phyloP scores from a whole-genome alignment of 768 basidiomycete species.

The Leccinum subgranulosum region DNA sequence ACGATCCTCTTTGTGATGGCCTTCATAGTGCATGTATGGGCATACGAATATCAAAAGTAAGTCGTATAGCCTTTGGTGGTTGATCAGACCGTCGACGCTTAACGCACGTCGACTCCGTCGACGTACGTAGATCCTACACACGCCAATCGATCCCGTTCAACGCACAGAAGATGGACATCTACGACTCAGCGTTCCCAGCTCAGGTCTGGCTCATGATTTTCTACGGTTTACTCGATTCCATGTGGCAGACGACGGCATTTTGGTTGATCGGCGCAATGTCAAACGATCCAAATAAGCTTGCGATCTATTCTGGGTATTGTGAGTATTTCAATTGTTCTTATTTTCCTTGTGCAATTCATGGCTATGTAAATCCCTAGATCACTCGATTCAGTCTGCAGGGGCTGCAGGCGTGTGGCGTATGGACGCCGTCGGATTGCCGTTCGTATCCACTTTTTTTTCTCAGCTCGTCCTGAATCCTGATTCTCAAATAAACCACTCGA shows the following conservation, averaged over 20 bases:
- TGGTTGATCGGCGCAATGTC: conserved; percentile 85
- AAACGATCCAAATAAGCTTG: conserved; percentile 73
- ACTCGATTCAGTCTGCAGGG: conserved; percentile 73
- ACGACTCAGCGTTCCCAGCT: conserved; percentile 13
- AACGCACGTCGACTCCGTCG: not conserved
- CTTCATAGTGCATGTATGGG: conserved; percentile 71
- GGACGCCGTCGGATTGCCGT: conserved; percentile 65
- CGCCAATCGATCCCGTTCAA: conserved; percentile 45
- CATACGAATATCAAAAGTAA: conserved; percentile 69
- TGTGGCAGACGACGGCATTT: conserved; percentile 79
- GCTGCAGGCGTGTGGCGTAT: conserved; percentile 70
- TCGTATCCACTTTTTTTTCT: conserved; percentile 24
- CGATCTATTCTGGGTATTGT: conserved; percentile 79
- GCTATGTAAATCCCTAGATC: conserved; percentile 38
- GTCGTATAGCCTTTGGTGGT: conserved; percentile 7
- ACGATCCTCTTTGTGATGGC: conserved; percentile 54
- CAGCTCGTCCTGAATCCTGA: not conserved
- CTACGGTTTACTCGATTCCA: conserved; percentile 70
- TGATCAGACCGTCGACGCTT: not conserved
- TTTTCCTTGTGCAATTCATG: not conserved
- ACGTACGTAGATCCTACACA: conserved; percentile 46
- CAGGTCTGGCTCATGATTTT: conserved; percentile 61
- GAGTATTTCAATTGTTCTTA: conserved; percentile 46
- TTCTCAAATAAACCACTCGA: not conserved
- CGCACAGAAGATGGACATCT: conserved; percentile 54